These are phyloP conservation scores for Trichoderma aggressivum DNA, from an alignment of 2,329 filamentous ascomycete species.

Conservation along the genomic window DNA sequence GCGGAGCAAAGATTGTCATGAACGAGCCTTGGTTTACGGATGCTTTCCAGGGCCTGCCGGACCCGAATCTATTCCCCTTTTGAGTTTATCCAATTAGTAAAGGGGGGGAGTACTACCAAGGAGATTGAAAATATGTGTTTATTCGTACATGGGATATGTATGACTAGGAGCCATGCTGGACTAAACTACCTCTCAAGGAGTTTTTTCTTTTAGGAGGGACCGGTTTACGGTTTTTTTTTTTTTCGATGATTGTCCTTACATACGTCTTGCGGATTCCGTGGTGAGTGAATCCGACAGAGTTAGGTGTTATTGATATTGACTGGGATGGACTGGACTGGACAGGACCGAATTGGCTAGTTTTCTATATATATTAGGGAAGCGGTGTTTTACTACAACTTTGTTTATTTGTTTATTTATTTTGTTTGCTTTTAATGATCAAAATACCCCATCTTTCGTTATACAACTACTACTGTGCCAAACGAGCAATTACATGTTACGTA, in stretches of 20 bases:
- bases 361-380: not conserved
- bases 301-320: not conserved
- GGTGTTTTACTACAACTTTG: not conserved
- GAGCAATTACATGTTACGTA: not conserved
- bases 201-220: not conserved
- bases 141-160: no score
- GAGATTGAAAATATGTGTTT: not conserved
- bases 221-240: not conserved
- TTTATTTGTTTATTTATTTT: not conserved
- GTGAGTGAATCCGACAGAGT: not conserved
- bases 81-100: conserved; percentile 20
- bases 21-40: conserved; percentile 41
- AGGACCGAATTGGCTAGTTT: not conserved
- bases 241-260: not conserved
- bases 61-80: conserved; percentile 35
- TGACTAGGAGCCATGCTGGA: no score
- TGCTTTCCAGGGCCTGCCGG: conserved; percentile 36
- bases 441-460: not conserved
- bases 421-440: not conserved
- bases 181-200: not conserved
- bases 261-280: not conserved
- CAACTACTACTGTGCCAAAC: not conserved
- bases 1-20: conserved; percentile 36
- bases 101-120: not conserved
- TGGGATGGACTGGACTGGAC: not conserved